Percentiles rank a stretch among this genome's conserved stretches.
phyloP scores from a whole-genome alignment of 2,329 filamentous ascomycete genomes.

The Diaporthe vaccinii region DNA sequence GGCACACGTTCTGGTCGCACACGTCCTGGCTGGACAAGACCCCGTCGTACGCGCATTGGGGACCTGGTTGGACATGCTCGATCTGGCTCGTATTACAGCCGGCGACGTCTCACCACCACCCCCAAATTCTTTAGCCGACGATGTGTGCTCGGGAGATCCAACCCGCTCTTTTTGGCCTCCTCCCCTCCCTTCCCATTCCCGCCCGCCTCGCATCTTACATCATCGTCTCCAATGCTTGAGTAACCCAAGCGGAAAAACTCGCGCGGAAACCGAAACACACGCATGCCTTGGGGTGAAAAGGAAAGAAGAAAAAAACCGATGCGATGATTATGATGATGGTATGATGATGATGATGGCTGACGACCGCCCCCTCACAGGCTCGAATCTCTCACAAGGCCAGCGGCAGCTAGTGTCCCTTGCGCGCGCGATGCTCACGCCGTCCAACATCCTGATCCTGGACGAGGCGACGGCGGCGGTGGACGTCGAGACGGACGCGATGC shows the following conservation, averaged over 20 bases:
- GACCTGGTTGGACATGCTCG: slow-evolving; percentile 36
- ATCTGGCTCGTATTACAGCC: slow-evolving; percentile 36
- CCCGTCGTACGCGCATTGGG: background rate
- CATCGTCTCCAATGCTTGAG: slow-evolving; percentile 22
- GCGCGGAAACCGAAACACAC: slow-evolving; percentile 37
- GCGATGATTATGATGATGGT: background rate
- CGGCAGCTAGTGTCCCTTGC: slow-evolving; percentile 94
- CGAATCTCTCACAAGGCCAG: slow-evolving; percentile 95
- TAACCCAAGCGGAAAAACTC: slow-evolving; percentile 30
- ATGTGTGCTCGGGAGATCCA: slow-evolving; percentile 22
- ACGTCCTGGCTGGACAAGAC: slow-evolving; percentile 26
- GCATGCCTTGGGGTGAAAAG: background rate
- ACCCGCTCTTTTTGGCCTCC: slow-evolving; percentile 9
- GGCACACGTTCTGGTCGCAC: slow-evolving; percentile 33
- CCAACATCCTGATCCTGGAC: slow-evolving; percentile 96
- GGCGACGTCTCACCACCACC: slow-evolving; percentile 32
- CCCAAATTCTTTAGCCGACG: slow-evolving; percentile 34
- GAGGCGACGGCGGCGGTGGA: slow-evolving; percentile 89
- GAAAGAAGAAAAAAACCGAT: background rate
- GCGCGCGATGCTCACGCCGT: slow-evolving; percentile 92
- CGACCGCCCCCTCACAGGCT: slow-evolving; percentile 67
- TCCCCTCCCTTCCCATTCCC: background rate
- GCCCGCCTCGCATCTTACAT: slow-evolving; percentile 33
- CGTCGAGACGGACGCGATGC: slow-evolving; percentile 76
- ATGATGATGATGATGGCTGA: slow-evolving; percentile 2